Base-by-base conservation (phyloP, 2,329 filamentous ascomycete species). In the Westerdykella aurantiaca region DNA sequence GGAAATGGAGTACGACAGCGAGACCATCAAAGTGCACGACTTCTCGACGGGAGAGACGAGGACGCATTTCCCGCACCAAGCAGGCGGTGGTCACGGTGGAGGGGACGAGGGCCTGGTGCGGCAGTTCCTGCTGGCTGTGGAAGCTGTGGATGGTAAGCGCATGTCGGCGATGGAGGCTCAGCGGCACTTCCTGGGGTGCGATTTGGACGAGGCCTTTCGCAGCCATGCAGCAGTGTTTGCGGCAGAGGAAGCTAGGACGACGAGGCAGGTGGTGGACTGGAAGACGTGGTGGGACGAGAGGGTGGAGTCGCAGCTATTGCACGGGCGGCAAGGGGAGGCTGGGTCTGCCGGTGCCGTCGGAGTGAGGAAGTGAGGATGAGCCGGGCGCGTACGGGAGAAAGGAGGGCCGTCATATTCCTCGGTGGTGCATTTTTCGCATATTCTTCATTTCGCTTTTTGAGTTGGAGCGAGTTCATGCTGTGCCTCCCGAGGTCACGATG, bases 201-300 rank as follows among this genome's bases (percentile, higher is more conserved):
- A 84, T 11, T 70, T 95, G 6, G 88, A 95, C 44, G 93, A 97
- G 60, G 81, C 85, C 1, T 77, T 97, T n/a, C 77, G 85, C 39
- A 95, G 88, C 59, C 93, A 97, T 69, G 90, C 86, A 2, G 79
- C 93, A 69, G 91, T 96, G 0, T 98, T 96, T 72, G 90, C 88
- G 18, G 93, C 91, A 0, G 93, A 97, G 69, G 86, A 95, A 57
- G 88, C 91, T 5, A 79, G 91, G 57, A 74, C 72, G 39, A 75
- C 77, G 40, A 80, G 78, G 58, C 82, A 77, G 61, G 82, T 93
- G 6, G 69, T 97, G 4, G 76, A 85, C 53, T 96, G 87, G 82
- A 69, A 70, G 35, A 67, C 76, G 38, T 95, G 88, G 87, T 95
- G 88, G 88, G 67, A 69, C 25, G 62, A 67, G 46, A 73, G 80